Percentiles rank a stretch among this genome's conserved stretches.
These are phyloP conservation scores for Haplosporangium sp. DNA, from an alignment of 371 early-diverging fungal genomes.

Conservation along the genomic window DNA sequence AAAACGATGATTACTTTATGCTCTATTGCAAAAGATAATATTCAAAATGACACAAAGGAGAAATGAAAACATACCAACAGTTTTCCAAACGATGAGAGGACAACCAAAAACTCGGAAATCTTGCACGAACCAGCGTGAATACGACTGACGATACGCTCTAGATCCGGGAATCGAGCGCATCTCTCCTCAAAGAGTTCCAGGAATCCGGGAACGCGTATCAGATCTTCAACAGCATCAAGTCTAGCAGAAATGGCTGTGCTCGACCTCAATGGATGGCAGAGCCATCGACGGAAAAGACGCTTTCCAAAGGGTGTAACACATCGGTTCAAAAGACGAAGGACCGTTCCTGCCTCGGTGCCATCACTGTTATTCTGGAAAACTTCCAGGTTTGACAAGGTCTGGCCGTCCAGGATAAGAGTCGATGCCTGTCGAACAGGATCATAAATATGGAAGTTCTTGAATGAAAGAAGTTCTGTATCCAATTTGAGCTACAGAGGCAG, in stretches of 20 bases:
- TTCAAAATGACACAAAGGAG: neutral
- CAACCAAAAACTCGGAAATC: constrained; percentile 79
- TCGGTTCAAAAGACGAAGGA: constrained; percentile 89
- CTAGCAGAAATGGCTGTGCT: constrained; percentile 85
- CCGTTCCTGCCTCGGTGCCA: constrained; percentile 81
- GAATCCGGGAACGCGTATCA: constrained; percentile 67
- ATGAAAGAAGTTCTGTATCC: constrained; percentile 86
- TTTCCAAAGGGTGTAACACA: constrained; percentile 93
- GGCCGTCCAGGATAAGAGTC: constrained; percentile 92
- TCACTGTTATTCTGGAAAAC: constrained; percentile 90
- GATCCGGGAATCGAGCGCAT: constrained; percentile 80
- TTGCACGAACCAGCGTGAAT: constrained; percentile 88
- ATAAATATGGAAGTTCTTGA: constrained; percentile 83
- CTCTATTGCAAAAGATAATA: neutral
- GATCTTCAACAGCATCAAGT: constrained; percentile 88
- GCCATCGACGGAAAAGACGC: constrained; percentile 88
- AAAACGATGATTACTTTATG: neutral
- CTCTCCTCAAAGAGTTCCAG: constrained; percentile 57
- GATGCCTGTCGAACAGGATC: constrained; percentile 76
- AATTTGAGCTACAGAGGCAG: constrained; percentile 71
- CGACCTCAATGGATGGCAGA: constrained; percentile 92
- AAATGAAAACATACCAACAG: constrained; percentile 59
- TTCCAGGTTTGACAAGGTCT: constrained; percentile 94
- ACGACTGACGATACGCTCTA: constrained; percentile 92
- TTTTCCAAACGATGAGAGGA: constrained; percentile 70